Conservation (phyloP, 2,329 filamentous ascomycete species). For the Cladosporium austrohemisphaericum region DNA sequence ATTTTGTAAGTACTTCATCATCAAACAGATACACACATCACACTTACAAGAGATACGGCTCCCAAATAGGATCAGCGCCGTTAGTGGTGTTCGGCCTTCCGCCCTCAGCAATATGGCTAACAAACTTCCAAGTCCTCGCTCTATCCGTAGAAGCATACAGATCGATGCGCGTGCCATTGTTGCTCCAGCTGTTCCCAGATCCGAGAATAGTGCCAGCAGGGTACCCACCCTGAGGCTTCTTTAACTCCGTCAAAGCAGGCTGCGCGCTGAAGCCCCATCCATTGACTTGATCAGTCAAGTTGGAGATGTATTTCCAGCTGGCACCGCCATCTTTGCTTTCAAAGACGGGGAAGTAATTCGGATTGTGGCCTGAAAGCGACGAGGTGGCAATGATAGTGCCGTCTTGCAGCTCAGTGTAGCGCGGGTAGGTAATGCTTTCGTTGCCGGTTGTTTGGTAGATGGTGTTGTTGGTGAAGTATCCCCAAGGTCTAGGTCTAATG, state of each 20-base stretch:
- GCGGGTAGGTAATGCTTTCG: slow-evolving; percentile 15
- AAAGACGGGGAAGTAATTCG: slow-evolving; percentile 17
- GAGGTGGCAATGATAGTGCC: slow-evolving; percentile 17
- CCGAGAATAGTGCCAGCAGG: slow-evolving; percentile 17
- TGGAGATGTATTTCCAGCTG: slow-evolving; percentile 19
- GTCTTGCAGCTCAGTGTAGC: slow-evolving; percentile 15
- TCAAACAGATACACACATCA: background rate
- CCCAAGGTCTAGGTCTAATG: slow-evolving; percentile 13
- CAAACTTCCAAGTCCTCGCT: slow-evolving; percentile 58
- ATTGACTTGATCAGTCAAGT: slow-evolving; percentile 19
- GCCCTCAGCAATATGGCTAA: slow-evolving; percentile 62
- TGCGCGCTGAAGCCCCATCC: slow-evolving; percentile 18
- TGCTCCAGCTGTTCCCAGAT: slow-evolving; percentile 17
- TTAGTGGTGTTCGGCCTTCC: slow-evolving; percentile 60
- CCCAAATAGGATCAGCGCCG: slow-evolving; percentile 67
- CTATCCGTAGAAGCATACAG: slow-evolving; percentile 60
- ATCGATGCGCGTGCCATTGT: slow-evolving; percentile 46
- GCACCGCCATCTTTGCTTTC: slow-evolving; percentile 18
- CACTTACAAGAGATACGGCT: slow-evolving; percentile 56
- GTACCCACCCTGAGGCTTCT: slow-evolving; percentile 11
- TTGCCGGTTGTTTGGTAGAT: slow-evolving; percentile 17
- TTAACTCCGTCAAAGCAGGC: slow-evolving; percentile 16
- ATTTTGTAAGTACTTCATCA: background rate
- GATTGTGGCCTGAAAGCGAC: slow-evolving; percentile 11
- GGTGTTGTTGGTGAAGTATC: slow-evolving; percentile 17